A percentile compares a stretch with the other conserved stretches of the same genome.
Evolutionary conservation across 2,329 filamentous ascomycete species (phyloP).

Genomic region (Alternaria rosae): DNA sequence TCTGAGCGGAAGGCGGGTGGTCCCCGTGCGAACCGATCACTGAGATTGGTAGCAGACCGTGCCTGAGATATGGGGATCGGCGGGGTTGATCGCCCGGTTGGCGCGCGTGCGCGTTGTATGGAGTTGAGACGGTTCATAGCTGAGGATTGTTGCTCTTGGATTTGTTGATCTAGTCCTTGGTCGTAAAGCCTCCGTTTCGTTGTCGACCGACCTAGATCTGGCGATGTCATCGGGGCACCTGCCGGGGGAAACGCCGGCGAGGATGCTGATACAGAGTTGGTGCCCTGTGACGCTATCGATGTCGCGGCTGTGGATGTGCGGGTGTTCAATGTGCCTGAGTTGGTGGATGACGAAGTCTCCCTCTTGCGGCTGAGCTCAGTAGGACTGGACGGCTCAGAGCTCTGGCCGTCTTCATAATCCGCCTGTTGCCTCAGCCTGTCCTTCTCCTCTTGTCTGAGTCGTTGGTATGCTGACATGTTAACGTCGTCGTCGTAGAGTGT

Average conservation of each 20-base stretch:
- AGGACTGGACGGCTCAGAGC: slow-evolving; percentile 57
- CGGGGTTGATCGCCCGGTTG: slow-evolving; percentile 61
- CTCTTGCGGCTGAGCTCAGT: slow-evolving; percentile 74
- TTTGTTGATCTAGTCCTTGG: slow-evolving; percentile 78
- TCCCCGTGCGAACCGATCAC: slow-evolving; percentile 54
- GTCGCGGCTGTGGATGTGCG: slow-evolving; percentile 88
- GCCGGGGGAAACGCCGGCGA: slow-evolving; percentile 35
- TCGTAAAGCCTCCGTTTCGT: slow-evolving; percentile 84
- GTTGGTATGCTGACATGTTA: slow-evolving; percentile 82
- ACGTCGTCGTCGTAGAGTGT: slow-evolving; percentile 89
- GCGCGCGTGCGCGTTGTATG: slow-evolving; percentile 66
- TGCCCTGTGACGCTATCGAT: slow-evolving; percentile 78
- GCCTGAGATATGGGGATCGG: slow-evolving; percentile 51
- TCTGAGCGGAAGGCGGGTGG: slow-evolving; percentile 51
- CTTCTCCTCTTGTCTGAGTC: slow-evolving; percentile 65
- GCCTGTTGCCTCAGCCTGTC: slow-evolving; percentile 51
- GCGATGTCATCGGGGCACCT: slow-evolving; percentile 36
- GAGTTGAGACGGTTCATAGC: slow-evolving; percentile 82
- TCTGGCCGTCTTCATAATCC: slow-evolving; percentile 48
- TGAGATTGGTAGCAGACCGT: slow-evolving; percentile 57
- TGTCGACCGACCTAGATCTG: slow-evolving; percentile 67
- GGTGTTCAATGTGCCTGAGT: slow-evolving; percentile 70
- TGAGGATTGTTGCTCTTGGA: slow-evolving; percentile 80
- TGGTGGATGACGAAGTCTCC: slow-evolving; percentile 85
- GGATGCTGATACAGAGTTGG: slow-evolving; percentile 46